Evolutionary conservation across 1,139 yeast genomes (phyloP), one percentile per base, ranked within the genome.

Genomic region (Magnusiomyces tetraspermus): DNA sequence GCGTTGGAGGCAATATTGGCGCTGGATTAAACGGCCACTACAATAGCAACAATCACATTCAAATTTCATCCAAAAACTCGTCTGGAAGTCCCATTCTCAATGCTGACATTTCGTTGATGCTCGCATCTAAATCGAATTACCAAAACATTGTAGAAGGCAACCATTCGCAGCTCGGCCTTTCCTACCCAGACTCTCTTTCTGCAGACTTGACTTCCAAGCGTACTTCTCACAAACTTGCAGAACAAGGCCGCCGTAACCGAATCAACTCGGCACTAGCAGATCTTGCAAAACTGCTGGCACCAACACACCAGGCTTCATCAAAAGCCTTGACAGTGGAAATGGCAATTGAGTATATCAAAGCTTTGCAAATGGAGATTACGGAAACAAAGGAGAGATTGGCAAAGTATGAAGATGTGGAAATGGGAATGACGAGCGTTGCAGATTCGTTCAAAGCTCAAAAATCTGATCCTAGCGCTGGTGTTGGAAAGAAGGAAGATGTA

Each of bases 261-360:
- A 84, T 92, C 83, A 92, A 92, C 67, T 71, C 74, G 54, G 97
- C 97, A 0, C 81, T 92, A 21, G 80, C 79, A 48, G 95, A 87
- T 50, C 71, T 92, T 54, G 83, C 84, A 2, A 63, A 73, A 10
- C 70, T 88, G 57, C 76, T 92, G 24, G 95, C 95, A 0, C 79
- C 82, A 17, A 59, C 61, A 13, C 63, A 64, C n/a, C 59, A 57
- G 46, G 30, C 83, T 79, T 51, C 95, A 88, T 26, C 85, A 23
- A 92, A 92, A 65, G 97, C 97, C 1, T 88, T 95, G 1, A 92
- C 97, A 0, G 96, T 92, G 4, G 97, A 92, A 65, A 73, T 88
- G 65, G 96, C 96, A 0, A 81, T 87, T 41, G 71, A 73, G 47
- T 86, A 83, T 63, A 87, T 89, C 50, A 69, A 75, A 51, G 74